Evolutionary conservation across 352 stramenopile species (phyloP).

Genomic region (Globisporangium ultimum): DNA sequence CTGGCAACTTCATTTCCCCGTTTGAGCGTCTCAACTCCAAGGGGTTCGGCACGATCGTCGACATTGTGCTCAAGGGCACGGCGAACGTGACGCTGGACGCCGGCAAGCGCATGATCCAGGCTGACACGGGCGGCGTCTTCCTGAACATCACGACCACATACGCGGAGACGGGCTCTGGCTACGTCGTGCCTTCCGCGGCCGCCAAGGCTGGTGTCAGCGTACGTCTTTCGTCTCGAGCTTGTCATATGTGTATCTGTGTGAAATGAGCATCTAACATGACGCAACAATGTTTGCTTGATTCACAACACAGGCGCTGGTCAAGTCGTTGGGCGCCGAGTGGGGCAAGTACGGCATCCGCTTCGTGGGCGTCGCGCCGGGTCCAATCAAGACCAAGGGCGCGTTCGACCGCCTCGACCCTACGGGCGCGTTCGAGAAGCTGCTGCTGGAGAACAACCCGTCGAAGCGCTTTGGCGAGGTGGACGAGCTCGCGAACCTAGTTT

Average conservation of each 20-base stretch:
- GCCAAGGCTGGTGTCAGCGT: slow-evolving; percentile 94
- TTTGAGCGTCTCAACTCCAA: slow-evolving; percentile 91
- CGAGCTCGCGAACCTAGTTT: slow-evolving; percentile 74
- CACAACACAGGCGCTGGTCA: slow-evolving; percentile 87
- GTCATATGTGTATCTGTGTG: too few relatives aligned
- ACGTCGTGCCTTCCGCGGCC: slow-evolving; percentile 93
- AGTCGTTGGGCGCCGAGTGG: slow-evolving; percentile 96
- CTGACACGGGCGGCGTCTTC: slow-evolving; percentile 83
- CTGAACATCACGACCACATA: slow-evolving; percentile 97
- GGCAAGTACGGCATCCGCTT: slow-evolving; percentile 94
- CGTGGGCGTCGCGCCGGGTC: slow-evolving; percentile 95
- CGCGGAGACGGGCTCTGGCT: slow-evolving; percentile 92
- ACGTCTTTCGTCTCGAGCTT: slow-evolving; percentile 12
- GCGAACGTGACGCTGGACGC: slow-evolving; percentile 82
- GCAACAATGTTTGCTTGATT: not conserved
- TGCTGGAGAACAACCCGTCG: slow-evolving; percentile 68
- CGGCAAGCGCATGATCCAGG: slow-evolving; percentile 75
- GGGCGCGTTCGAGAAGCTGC: slow-evolving; percentile 58
- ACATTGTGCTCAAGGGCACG: slow-evolving; percentile 91
- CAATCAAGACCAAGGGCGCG: slow-evolving; percentile 89
- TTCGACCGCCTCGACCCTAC: slow-evolving; percentile 78
- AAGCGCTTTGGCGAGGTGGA: slow-evolving; percentile 74
- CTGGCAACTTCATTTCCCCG: slow-evolving; percentile 94
- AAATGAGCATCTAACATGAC: not conserved
- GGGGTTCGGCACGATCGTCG: slow-evolving; percentile 95